Conservation (phyloP, 225 moss, liverwort and hornwort species). For the Pseudoscleropodium purum region DNA sequence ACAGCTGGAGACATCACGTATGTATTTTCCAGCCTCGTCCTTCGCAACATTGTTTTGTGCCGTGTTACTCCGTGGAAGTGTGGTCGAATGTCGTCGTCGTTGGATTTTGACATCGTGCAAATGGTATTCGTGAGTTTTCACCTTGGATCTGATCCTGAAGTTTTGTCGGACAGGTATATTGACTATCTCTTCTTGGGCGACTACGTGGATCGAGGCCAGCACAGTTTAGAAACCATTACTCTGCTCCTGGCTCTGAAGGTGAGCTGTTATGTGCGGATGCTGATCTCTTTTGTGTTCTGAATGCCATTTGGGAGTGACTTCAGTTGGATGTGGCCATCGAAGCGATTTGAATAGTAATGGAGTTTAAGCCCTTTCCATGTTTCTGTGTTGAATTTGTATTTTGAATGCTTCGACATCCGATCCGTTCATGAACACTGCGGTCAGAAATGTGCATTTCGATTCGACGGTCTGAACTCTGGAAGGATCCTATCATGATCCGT, state of each 20-base stretch:
- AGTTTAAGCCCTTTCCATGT: neutral
- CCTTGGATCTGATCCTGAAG: neutral
- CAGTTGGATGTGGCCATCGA: neutral
- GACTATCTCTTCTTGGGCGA: conserved; percentile 97
- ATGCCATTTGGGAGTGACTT: neutral
- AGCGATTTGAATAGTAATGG: neutral
- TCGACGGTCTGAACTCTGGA: neutral
- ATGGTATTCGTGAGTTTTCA: neutral
- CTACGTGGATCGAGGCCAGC: conserved; percentile 96
- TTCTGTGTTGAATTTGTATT: neutral
- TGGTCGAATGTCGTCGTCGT: neutral
- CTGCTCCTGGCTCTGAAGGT: conserved; percentile 92
- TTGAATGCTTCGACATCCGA: neutral
- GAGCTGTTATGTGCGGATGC: neutral
- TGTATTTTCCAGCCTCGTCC: neutral
- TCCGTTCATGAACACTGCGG: too few species aligned
- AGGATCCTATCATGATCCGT: neutral
- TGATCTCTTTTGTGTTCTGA: neutral
- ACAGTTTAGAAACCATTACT: conserved; percentile 86
- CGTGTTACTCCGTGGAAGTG: neutral
- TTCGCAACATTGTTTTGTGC: neutral
- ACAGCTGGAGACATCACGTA: conserved; percentile 71
- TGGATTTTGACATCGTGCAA: neutral
- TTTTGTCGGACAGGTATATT: conserved; percentile 42
- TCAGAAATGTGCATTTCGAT: neutral